Percentiles rank a stretch among this genome's conserved stretches.
phyloP scores from a whole-genome alignment of 1,284 basidiomycete genomes.

The Ustilago bromivora region DNA sequence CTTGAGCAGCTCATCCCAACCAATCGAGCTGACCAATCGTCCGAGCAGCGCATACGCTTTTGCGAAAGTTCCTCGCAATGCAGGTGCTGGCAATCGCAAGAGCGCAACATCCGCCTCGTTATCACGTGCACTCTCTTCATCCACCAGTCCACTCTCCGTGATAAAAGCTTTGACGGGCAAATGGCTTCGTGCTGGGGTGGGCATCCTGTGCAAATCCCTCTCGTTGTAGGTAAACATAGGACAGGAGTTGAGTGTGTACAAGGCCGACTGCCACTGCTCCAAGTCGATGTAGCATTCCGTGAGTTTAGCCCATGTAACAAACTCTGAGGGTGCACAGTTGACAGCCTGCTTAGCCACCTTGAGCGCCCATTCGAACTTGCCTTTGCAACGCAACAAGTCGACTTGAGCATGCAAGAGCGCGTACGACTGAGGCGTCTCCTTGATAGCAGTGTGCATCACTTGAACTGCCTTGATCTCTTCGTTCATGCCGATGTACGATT shows the following conservation, averaged over 20 bases:
- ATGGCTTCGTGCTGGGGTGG: slow-evolving; percentile 84
- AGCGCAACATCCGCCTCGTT: slow-evolving; percentile 96
- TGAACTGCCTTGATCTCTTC: slow-evolving; percentile 98
- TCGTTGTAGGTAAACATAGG: slow-evolving; percentile 99
- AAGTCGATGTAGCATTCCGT: slow-evolving; percentile 94
- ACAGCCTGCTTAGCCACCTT: slow-evolving; percentile 92
- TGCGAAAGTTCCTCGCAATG: slow-evolving; percentile 93
- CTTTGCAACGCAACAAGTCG: slow-evolving; percentile 88
- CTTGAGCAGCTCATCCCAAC: slow-evolving; percentile 98
- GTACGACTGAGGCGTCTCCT: slow-evolving; percentile 88
- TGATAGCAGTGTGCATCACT: slow-evolving; percentile 87
- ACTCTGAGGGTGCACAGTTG: slow-evolving; percentile 96
- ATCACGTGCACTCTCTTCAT: slow-evolving; percentile 77
- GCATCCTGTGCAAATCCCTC: slow-evolving; percentile 88
- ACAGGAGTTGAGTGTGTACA: slow-evolving; percentile 96
- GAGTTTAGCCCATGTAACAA: slow-evolving; percentile 97
- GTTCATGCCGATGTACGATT: slow-evolving; percentile 93
- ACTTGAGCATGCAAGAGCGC: slow-evolving; percentile 93
- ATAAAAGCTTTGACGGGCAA: slow-evolving; percentile 88
- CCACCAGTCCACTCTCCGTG: slow-evolving; percentile 77
- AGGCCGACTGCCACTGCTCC: slow-evolving; percentile 84
- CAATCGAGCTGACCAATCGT: slow-evolving; percentile 88
- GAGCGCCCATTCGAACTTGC: slow-evolving; percentile 82
- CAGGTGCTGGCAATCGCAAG: slow-evolving; percentile 90
- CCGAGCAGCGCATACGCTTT: slow-evolving; percentile 92